These are phyloP conservation scores for Vigna unguiculata DNA, from an alignment of 306 rosid genomes.

Conservation along the genomic window DNA sequence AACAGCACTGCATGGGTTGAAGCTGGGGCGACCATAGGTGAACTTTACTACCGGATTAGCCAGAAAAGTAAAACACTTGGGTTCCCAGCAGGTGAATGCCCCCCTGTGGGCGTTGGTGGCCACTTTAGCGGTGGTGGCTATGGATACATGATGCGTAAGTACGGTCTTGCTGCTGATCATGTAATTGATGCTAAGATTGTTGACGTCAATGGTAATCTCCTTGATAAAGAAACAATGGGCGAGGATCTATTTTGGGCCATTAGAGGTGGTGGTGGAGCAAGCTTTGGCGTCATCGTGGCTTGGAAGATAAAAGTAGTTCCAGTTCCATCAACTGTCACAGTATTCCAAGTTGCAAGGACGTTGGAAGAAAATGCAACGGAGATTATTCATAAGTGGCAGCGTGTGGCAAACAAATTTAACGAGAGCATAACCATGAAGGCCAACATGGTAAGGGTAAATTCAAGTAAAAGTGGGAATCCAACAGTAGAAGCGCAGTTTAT, in stretches of 20 bases:
- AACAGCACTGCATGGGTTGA: slow-evolving; percentile 44
- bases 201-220: slow-evolving; percentile 59
- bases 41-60: slow-evolving; percentile 35
- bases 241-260: slow-evolving; percentile 81
- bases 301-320: slow-evolving; percentile 59
- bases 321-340: slow-evolving; percentile 60
- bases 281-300: slow-evolving; percentile 66
- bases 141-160: slow-evolving; percentile 63
- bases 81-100: slow-evolving; percentile 65
- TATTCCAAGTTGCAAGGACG: slow-evolving; percentile 48
- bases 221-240: slow-evolving; percentile 64
- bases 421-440: too few relatives aligned
- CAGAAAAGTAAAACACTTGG: slow-evolving; percentile 22
- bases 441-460: too few relatives aligned
- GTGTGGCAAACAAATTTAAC: slow-evolving; percentile 44
- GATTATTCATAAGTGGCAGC: slow-evolving; percentile 62
- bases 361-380: slow-evolving; percentile 56
- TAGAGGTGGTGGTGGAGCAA: slow-evolving; percentile 70
- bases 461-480: too few relatives aligned
- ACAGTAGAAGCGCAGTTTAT: too few relatives aligned
- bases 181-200: slow-evolving; percentile 63
- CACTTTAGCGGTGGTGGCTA: slow-evolving; percentile 81
- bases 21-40: slow-evolving; percentile 40
- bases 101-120: too few relatives aligned
- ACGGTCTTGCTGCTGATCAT: slow-evolving; percentile 66